phyloP scores from a whole-genome alignment of 176 grass and related monocot genomes.

The Rhipidocladum racemiflorum region DNA sequence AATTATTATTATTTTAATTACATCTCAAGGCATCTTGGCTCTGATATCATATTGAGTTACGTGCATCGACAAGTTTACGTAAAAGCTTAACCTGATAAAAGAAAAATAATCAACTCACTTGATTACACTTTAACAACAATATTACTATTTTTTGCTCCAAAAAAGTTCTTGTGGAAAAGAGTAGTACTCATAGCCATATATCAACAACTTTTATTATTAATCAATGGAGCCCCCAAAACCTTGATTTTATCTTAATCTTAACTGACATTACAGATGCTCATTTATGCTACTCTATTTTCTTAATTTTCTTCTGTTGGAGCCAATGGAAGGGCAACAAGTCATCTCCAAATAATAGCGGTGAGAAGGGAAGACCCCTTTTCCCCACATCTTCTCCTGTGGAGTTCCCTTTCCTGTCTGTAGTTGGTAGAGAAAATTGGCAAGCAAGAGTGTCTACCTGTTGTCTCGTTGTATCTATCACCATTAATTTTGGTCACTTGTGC shows the following conservation, averaged over 20 bases:
- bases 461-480: neutral
- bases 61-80: too few relatives aligned
- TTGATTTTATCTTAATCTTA: neutral
- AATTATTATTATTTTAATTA: too few relatives aligned
- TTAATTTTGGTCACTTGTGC: neutral
- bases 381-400: neutral
- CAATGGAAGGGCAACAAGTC: conserved; percentile 33
- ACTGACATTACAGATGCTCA: neutral
- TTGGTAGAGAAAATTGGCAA: neutral
- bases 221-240: neutral
- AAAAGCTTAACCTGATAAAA: too few relatives aligned
- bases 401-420: conserved; percentile 3
- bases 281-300: neutral
- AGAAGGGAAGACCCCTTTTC: neutral
- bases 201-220: neutral
- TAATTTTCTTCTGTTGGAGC: neutral
- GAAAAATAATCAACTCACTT: too few relatives aligned
- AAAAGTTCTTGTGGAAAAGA: neutral
- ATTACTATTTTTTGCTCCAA: neutral
- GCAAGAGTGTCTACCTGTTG: neutral
- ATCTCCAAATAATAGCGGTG: conserved; percentile 8
- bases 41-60: too few relatives aligned
- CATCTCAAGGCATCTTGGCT: too few relatives aligned
- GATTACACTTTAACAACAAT: neutral
- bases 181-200: neutral